Conservation (phyloP, 2,329 filamentous ascomycete species). For the Alternaria brassicicola region DNA sequence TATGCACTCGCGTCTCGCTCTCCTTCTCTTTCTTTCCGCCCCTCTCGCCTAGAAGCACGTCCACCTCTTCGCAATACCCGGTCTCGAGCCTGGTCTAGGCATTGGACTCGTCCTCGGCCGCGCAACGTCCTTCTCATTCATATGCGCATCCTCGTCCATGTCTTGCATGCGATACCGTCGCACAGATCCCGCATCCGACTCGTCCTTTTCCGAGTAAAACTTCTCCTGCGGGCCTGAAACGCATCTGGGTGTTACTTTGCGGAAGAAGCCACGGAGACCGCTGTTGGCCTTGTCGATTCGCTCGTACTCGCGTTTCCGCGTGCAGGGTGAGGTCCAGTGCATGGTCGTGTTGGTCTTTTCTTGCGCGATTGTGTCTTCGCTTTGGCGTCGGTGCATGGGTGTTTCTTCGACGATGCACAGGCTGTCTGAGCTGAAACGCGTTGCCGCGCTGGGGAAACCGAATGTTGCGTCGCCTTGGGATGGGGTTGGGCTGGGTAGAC, state of each 20-base stretch:
- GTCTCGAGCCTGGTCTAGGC: slow-evolving; percentile 12
- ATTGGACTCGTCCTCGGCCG: slow-evolving; percentile 20
- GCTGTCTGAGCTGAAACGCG: slow-evolving; percentile 29
- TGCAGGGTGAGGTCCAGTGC: slow-evolving; percentile 48
- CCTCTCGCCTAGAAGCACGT: slow-evolving; percentile 32
- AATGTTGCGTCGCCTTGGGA: slow-evolving; percentile 23
- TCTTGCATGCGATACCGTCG: slow-evolving; percentile 46
- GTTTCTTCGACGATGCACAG: slow-evolving; percentile 17
- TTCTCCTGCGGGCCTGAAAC: slow-evolving; percentile 40
- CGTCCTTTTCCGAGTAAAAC: slow-evolving; percentile 46
- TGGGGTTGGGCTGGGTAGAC: slow-evolving; percentile 28
- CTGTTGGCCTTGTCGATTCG: slow-evolving; percentile 47
- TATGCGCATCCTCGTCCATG: slow-evolving; percentile 15
- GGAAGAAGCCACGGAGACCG: slow-evolving; percentile 44
- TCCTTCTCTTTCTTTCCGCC: not conserved
- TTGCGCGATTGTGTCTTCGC: slow-evolving; percentile 7
- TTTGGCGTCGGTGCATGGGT: slow-evolving; percentile 6
- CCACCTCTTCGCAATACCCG: slow-evolving; percentile 27
- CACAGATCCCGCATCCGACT: slow-evolving; percentile 45
- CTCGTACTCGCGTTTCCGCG: slow-evolving; percentile 44
- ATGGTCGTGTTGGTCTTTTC: slow-evolving; percentile 35
- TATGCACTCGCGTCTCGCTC: not conserved
- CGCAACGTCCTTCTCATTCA: slow-evolving; percentile 27
- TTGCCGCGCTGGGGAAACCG: slow-evolving; percentile 9
- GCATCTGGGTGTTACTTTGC: slow-evolving; percentile 41